These are phyloP conservation scores for Taxillus chinensis DNA, from an alignment of 164 flowering plant species.

Conservation along the genomic window DNA sequence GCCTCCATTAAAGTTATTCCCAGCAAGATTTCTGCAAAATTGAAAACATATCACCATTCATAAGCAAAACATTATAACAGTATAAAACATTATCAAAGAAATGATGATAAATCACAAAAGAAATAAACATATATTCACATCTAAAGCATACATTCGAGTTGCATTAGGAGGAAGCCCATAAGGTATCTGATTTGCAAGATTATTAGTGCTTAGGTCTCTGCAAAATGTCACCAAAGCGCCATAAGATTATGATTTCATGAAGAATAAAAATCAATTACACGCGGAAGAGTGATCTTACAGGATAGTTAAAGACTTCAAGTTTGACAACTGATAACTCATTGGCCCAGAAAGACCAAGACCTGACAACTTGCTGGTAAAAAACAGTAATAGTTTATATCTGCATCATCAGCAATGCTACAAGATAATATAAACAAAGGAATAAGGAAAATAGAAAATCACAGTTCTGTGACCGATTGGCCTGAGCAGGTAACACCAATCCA, in stretches of 20 bases:
- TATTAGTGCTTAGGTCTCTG: conserved; percentile 85
- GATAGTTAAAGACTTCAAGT: conserved; percentile 36
- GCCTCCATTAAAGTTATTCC: conserved; percentile 45
- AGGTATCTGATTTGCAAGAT: conserved; percentile 52
- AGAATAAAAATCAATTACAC: neutral
- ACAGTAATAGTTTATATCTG: too few relatives aligned
- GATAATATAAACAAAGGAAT: neutral
- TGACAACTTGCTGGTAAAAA: conserved; percentile 47
- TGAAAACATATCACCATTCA: too few relatives aligned
- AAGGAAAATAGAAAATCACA: conserved; percentile 29
- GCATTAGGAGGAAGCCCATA: conserved; percentile 68
- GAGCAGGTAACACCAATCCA: conserved; percentile 79
- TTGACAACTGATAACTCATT: conserved; percentile 52
- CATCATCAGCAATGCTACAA: neutral
- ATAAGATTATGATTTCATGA: neutral
- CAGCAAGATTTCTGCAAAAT: conserved; percentile 68
- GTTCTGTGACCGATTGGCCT: conserved; percentile 59
- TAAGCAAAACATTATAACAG: too few relatives aligned
- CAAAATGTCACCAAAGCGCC: conserved; percentile 12
- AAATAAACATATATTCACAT: too few relatives aligned
- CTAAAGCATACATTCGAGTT: conserved; percentile 42
- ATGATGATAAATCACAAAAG: too few relatives aligned
- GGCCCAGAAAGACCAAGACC: conserved; percentile 60
- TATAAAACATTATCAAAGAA: too few relatives aligned
- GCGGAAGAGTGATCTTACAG: conserved; percentile 38